phyloP scores from a whole-genome alignment of 1,139 yeast species.

The Yamadazyma blattariae region DNA sequence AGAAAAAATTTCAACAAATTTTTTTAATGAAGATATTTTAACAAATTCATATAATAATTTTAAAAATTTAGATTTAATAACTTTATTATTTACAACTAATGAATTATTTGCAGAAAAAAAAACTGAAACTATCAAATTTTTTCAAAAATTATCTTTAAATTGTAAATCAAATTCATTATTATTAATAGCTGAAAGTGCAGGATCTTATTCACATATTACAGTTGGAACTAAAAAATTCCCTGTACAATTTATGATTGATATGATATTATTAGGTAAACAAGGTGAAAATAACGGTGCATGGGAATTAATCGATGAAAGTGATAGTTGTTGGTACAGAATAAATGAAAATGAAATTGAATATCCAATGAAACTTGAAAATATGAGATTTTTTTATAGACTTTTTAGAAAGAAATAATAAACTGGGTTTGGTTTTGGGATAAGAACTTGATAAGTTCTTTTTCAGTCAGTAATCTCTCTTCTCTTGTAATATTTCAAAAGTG shows the following conservation, averaged over 20 bases:
- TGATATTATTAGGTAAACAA: conserved; percentile 58
- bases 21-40: conserved; percentile 50
- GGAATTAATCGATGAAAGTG: conserved; percentile 63
- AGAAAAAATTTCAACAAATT: conserved; percentile 41
- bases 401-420: conserved; percentile 47
- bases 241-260: conserved; percentile 75
- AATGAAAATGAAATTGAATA: conserved; percentile 53
- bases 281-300: conserved; percentile 54
- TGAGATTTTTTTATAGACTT: conserved; percentile 80
- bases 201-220: conserved; percentile 78
- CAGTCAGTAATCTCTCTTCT: not conserved
- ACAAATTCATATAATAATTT: conserved; percentile 14
- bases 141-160: conserved; percentile 46
- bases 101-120: conserved; percentile 75
- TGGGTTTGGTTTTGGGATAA: not conserved
- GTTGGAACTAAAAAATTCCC: conserved; percentile 79
- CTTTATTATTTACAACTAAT: conserved; percentile 80
- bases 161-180: conserved; percentile 58
- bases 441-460: not conserved
- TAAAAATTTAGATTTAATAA: conserved; percentile 44
- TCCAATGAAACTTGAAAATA: conserved; percentile 75
- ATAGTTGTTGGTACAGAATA: conserved; percentile 80
- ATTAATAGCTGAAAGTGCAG: conserved; percentile 83
- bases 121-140: conserved; percentile 55
- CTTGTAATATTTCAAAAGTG: too few relatives aligned